These are phyloP conservation scores for Thraustochytrium sp. DNA, from an alignment of 352 stramenopile genomes.

Conservation along the genomic window DNA sequence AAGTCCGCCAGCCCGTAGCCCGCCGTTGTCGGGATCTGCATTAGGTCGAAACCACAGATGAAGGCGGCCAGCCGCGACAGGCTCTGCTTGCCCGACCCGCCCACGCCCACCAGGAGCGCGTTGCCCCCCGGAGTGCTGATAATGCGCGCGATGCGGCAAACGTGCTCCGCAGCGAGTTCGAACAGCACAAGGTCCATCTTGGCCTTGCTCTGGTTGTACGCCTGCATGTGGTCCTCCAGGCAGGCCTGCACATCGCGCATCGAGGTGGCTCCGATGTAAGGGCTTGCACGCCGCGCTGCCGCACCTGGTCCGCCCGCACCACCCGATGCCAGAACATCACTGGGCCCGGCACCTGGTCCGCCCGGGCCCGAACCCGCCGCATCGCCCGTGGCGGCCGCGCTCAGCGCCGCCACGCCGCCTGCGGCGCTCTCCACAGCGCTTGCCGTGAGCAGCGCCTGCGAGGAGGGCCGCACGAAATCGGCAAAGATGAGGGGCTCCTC, in stretches of 20 bases:
- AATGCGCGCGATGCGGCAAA: constrained; percentile 92
- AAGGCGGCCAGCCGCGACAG: constrained; percentile 87
- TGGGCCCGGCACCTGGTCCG: constrained; percentile 57
- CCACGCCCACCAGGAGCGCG: constrained; percentile 94
- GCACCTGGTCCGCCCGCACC: neutral
- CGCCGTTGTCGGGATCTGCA: constrained; percentile 86
- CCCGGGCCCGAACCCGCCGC: constrained; percentile 53
- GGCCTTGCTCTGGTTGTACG: constrained; percentile 91
- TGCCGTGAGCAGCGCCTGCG: neutral
- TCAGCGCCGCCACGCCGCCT: no score
- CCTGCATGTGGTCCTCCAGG: constrained; percentile 83
- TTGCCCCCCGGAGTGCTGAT: constrained; percentile 91
- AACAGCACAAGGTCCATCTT: constrained; percentile 98
- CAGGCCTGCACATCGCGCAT: constrained; percentile 53
- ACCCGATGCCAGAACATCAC: no score
- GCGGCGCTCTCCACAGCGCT: neutral
- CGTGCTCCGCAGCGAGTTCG: constrained; percentile 91
- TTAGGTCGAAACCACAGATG: constrained; percentile 91
- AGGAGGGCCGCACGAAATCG: constrained; percentile 66
- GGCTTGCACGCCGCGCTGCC: neutral
- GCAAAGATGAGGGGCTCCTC: constrained; percentile 78
- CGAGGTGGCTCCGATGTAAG: neutral
- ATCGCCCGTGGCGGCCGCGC: neutral
- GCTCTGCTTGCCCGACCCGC: constrained; percentile 91
- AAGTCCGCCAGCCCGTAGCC: constrained; percentile 93